A percentile compares a stretch with the other conserved stretches of the same genome.
Evolutionary conservation across 2,329 filamentous ascomycete genomes (phyloP).

Genomic region (Colletotrichum sojae): DNA sequence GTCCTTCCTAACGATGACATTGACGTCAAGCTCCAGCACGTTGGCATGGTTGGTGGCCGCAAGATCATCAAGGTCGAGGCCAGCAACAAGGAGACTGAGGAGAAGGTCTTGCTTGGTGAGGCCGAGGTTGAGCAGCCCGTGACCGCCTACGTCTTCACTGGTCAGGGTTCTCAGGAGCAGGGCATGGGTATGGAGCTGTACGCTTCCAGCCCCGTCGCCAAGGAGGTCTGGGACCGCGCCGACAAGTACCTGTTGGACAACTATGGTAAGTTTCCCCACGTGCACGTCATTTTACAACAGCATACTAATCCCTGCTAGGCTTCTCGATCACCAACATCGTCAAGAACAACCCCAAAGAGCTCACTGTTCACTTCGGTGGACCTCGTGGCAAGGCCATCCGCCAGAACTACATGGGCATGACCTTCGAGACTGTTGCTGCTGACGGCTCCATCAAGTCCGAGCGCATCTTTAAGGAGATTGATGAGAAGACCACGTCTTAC

Average conservation of each 20-base stretch:
- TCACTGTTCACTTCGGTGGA: constrained; percentile 98
- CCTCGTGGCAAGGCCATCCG: constrained; percentile 97
- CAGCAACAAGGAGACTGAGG: constrained; percentile 94
- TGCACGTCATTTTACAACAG: background rate
- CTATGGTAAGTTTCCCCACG: constrained; percentile 79
- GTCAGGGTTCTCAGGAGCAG: constrained; percentile 98
- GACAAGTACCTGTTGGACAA: constrained; percentile 99
- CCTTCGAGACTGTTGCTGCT: constrained; percentile 95
- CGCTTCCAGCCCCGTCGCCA: constrained; percentile 90
- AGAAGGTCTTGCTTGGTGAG: constrained; percentile 95
- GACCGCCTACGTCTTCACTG: constrained; percentile 97
- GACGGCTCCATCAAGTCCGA: constrained; percentile 97
- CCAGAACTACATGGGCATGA: constrained; percentile 99
- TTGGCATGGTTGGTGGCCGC: constrained; percentile 96
- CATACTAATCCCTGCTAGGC: constrained; percentile 61
- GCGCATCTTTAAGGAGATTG: constrained; percentile 99
- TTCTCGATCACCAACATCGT: constrained; percentile 99
- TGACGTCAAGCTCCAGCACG: constrained; percentile 94
- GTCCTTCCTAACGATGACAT: constrained; percentile 97
- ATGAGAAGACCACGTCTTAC: constrained; percentile 93
- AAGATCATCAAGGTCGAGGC: constrained; percentile 99
- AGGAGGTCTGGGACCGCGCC: constrained; percentile 97
- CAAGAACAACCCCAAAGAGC: constrained; percentile 99
- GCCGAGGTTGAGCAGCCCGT: constrained; percentile 98
- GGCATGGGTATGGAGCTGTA: constrained; percentile 99